phyloP scores from a whole-genome alignment of 164 flowering plant species.

The Magnolia officinalis region DNA sequence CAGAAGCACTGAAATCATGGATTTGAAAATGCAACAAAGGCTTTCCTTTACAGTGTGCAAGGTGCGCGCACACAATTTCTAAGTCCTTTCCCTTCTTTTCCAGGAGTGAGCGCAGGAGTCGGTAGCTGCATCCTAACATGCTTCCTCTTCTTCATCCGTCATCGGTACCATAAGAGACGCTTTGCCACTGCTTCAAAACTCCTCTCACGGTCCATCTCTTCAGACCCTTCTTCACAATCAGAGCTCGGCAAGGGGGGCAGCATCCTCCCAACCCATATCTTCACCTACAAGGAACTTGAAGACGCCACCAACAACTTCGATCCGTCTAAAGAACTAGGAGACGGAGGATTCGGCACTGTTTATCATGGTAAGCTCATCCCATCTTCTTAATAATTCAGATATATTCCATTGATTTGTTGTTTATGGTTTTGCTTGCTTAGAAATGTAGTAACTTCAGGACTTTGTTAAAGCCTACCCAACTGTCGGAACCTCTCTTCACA shows the following conservation, averaged over 20 bases:
- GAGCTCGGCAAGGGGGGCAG: slow-evolving; percentile 14
- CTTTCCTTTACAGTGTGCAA: not conserved
- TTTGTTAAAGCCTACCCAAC: not conserved
- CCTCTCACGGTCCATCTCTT: slow-evolving; percentile 1
- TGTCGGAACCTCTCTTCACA: too few species aligned
- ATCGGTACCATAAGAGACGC: slow-evolving; percentile 2
- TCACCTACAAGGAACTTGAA: slow-evolving; percentile 31
- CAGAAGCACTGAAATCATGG: not conserved
- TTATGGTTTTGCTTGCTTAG: not conserved
- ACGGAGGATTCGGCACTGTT: slow-evolving; percentile 37
- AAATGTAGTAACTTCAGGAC: not conserved
- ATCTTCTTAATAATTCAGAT: not conserved
- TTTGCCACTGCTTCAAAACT: not conserved
- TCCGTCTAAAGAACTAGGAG: slow-evolving; percentile 32
- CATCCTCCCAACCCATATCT: slow-evolving; percentile 17
- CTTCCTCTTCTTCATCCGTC: not conserved
- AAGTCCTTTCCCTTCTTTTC: not conserved
- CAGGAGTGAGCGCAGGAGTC: slow-evolving; percentile 14
- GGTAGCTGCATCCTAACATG: slow-evolving; percentile 2
- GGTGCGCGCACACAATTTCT: not conserved
- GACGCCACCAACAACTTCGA: slow-evolving; percentile 36
- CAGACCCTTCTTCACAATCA: not conserved
- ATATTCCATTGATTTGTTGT: not conserved
- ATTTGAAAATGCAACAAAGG: not conserved
- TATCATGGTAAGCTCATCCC: slow-evolving; percentile 26